A percentile compares a stretch with the other conserved stretches of the same genome.
Evolutionary conservation across 2,329 filamentous ascomycete species (phyloP).

Genomic region (Pseudocercospora crystallina): DNA sequence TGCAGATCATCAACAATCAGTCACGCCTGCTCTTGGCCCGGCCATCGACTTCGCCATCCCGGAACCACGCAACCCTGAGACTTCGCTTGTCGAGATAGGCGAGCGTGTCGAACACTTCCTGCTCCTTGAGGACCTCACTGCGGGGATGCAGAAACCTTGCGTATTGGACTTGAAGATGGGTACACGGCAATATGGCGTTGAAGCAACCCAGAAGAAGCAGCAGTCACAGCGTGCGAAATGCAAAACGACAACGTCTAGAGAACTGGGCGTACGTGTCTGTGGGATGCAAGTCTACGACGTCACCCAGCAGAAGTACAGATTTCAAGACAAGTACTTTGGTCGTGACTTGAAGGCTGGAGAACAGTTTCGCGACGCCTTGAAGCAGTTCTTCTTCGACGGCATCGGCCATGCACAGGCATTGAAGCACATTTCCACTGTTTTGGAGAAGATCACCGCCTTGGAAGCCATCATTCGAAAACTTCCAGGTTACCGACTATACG

Average conservation of each 20-base stretch:
- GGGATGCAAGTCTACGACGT: constrained; percentile 96
- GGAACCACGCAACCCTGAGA: constrained; percentile 43
- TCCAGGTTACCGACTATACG: constrained; percentile 89
- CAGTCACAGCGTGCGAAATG: constrained; percentile 92
- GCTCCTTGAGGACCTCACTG: constrained; percentile 88
- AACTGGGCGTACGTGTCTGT: constrained; percentile 89
- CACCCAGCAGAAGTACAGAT: constrained; percentile 79
- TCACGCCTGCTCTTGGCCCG: constrained; percentile 26
- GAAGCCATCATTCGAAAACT: constrained; percentile 80
- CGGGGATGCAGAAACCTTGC: constrained; percentile 93
- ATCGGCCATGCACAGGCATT: constrained; percentile 75
- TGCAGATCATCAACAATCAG: not conserved
- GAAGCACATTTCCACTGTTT: constrained; percentile 81
- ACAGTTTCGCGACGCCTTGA: constrained; percentile 86
- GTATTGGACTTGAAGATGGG: constrained; percentile 99
- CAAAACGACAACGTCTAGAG: constrained; percentile 82
- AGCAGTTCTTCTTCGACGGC: constrained; percentile 87
- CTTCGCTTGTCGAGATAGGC: constrained; percentile 48
- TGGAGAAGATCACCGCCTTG: constrained; percentile 79
- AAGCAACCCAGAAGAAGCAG: constrained; percentile 88
- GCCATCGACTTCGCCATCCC: constrained; percentile 31
- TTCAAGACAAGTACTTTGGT: constrained; percentile 97
- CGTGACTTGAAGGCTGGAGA: constrained; percentile 80
- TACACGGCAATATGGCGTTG: constrained; percentile 91
- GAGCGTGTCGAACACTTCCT: constrained; percentile 86